A percentile compares a stretch with the other conserved stretches of the same genome.
phyloP scores from a whole-genome alignment of 75 land plant species.

The Picea sitchensis region DNA sequence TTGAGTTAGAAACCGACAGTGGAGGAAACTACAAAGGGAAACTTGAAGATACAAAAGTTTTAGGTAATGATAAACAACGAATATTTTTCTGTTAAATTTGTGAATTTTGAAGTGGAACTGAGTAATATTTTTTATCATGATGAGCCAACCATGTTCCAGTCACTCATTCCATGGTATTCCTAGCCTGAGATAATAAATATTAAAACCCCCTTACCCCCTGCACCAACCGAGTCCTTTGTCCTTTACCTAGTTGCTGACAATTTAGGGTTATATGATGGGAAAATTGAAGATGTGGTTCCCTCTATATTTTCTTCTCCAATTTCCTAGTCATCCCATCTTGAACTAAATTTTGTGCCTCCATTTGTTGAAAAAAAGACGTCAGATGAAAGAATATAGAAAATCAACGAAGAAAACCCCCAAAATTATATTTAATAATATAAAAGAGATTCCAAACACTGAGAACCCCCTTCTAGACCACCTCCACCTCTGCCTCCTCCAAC shows the following conservation, averaged over 20 bases:
- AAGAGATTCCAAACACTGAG: background rate
- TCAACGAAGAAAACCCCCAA: background rate
- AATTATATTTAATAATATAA: background rate
- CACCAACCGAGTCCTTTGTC: background rate
- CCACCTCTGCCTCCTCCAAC: background rate
- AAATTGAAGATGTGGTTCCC: slow-evolving; percentile 13
- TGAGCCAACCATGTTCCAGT: background rate
- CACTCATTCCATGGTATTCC: slow-evolving; percentile 3
- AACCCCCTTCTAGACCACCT: slow-evolving; percentile 5
- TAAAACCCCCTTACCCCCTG: background rate
- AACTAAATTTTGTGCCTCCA: background rate
- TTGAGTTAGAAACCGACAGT: background rate
- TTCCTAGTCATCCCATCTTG: slow-evolving; percentile 39
- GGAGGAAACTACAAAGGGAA: background rate
- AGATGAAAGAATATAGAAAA: slow-evolving; percentile 2
- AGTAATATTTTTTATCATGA: background rate
- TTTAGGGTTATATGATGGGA: background rate
- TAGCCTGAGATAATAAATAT: background rate
- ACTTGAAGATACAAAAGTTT: background rate
- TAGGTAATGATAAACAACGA: background rate
- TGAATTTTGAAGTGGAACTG: background rate
- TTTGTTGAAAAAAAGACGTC: slow-evolving; percentile 4
- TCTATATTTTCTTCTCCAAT: slow-evolving; percentile 54
- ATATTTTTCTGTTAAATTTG: background rate
- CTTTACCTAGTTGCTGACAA: background rate